phyloP scores from a whole-genome alignment of 495 filamentous ascomycete species.

The Penicillium antarcticum region DNA sequence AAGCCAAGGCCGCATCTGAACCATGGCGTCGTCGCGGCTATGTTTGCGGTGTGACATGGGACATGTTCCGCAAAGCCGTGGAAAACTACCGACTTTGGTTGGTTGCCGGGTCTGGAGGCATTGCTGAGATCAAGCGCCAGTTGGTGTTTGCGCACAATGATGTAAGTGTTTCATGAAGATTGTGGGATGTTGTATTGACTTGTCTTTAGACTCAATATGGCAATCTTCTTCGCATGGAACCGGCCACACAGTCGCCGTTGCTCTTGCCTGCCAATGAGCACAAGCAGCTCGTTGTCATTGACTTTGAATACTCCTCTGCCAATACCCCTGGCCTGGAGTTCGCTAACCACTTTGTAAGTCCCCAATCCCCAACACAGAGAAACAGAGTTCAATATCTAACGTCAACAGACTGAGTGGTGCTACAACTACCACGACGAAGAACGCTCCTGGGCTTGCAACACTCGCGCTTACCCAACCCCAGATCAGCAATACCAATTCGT shows the following conservation, averaged over 20 bases:
- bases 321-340: slow-evolving; percentile 88
- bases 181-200: slow-evolving; percentile 10
- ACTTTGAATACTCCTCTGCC: slow-evolving; percentile 96
- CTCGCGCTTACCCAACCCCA: slow-evolving; percentile 66
- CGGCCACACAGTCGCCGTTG: slow-evolving; percentile 79
- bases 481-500: slow-evolving; percentile 85
- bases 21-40: slow-evolving; percentile 66
- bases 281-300: slow-evolving; percentile 93
- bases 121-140: slow-evolving; percentile 60
- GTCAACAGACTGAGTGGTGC: slow-evolving; percentile 77
- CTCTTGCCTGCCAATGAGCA: slow-evolving; percentile 87
- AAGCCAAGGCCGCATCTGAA: slow-evolving; percentile 33
- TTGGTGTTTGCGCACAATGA: slow-evolving; percentile 98
- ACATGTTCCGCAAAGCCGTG: slow-evolving; percentile 68
- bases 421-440: slow-evolving; percentile 86
- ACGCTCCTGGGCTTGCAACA: slow-evolving; percentile 62
- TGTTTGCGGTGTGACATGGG: slow-evolving; percentile 85
- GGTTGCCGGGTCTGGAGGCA: slow-evolving; percentile 64
- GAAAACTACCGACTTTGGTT: slow-evolving; percentile 77
- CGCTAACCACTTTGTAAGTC: slow-evolving; percentile 88
- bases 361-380: neutral
- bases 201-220: slow-evolving; percentile 85
- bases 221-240: slow-evolving; percentile 89
- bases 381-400: slow-evolving; percentile 2
- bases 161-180: slow-evolving; percentile 49